Percentiles rank a stretch among this genome's conserved stretches.
phyloP scores from a whole-genome alignment of 2,329 filamentous ascomycete species.

The Cryphonectria carpinicola region DNA sequence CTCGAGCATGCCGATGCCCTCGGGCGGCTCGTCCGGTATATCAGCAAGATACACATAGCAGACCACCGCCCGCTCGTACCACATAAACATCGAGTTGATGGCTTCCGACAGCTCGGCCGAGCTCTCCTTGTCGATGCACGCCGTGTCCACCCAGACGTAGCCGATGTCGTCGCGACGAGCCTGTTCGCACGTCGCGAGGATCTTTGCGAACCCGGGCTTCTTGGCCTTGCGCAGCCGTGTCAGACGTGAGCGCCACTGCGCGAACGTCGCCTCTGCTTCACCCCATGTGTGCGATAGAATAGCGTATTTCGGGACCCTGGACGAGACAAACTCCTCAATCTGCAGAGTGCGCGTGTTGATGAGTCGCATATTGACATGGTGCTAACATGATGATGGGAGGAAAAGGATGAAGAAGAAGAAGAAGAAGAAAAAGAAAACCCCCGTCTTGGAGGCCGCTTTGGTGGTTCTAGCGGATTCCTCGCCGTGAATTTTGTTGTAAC shows the following conservation, averaged over 20 bases:
- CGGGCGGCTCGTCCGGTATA: conserved; percentile 28
- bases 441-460: not conserved
- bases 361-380: conserved; percentile 39
- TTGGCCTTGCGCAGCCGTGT: conserved; percentile 32
- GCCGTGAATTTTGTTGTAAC: not conserved
- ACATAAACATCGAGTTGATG: conserved; percentile 43
- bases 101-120: conserved; percentile 42
- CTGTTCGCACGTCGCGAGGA: conserved; percentile 38
- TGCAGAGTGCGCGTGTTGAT: conserved; percentile 41
- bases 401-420: not conserved
- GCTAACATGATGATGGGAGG: not conserved
- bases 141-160: conserved; percentile 44
- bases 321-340: conserved; percentile 38
- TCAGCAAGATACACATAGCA: conserved; percentile 43
- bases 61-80: conserved; percentile 35
- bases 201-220: conserved; percentile 40
- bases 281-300: conserved; percentile 47
- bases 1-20: conserved; percentile 4
- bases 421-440: too few relatives aligned
- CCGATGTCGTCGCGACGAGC: conserved; percentile 33
- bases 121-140: conserved; percentile 43
- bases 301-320: conserved; percentile 38
- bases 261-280: conserved; percentile 39
- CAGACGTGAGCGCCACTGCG: conserved; percentile 36
- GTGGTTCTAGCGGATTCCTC: not conserved